Evolutionary conservation across 257 asterid genomes (phyloP).

Genomic region (Solanum medicagineum): DNA sequence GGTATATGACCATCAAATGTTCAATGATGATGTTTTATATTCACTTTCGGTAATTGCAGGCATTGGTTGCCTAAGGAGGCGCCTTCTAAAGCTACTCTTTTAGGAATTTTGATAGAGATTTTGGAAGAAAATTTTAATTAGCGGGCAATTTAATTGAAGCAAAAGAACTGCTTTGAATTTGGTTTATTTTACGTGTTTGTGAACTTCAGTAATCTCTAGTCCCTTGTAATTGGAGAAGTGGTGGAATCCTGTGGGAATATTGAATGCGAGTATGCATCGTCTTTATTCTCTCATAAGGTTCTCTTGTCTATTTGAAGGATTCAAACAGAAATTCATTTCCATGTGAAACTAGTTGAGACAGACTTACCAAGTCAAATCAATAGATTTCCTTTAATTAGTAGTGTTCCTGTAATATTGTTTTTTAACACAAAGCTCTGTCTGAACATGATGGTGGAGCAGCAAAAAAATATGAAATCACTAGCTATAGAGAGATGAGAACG

Average conservation of each 20-base stretch:
- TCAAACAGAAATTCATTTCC: neutral
- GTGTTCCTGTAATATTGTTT: neutral
- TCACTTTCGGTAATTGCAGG: neutral
- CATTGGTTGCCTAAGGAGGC: neutral
- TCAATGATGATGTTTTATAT: slow-evolving; percentile 1
- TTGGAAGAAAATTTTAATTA: neutral
- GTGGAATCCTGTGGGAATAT: neutral
- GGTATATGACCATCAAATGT: slow-evolving; percentile 30
- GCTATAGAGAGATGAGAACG: neutral
- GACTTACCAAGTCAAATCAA: neutral
- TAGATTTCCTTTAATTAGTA: neutral
- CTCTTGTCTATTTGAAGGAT: neutral
- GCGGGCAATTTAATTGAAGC: neutral
- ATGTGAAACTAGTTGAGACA: neutral
- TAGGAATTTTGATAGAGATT: neutral
- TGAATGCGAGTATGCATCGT: neutral
- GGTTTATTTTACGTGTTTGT: neutral
- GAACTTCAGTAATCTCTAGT: neutral
- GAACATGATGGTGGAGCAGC: neutral
- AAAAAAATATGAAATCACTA: neutral
- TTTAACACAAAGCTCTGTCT: neutral
- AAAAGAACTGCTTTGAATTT: neutral
- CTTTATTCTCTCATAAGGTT: neutral
- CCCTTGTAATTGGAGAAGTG: neutral
- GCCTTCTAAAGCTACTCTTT: neutral